Evolutionary conservation across 495 filamentous ascomycete genomes (phyloP).

Genomic region (Clohesyomyces aquaticus): DNA sequence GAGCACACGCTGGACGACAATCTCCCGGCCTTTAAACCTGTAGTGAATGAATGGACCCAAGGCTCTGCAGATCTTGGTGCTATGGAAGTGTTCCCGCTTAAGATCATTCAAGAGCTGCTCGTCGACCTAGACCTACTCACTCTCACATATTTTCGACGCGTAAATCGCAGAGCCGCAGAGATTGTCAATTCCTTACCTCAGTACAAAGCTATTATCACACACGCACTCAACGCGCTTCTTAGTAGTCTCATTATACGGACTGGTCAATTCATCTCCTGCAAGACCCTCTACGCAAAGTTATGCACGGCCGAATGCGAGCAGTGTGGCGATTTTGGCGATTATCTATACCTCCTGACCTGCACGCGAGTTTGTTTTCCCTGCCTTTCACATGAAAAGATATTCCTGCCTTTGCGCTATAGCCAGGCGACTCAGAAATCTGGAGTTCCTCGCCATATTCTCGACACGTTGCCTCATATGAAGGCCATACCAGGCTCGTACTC

Average conservation of each 20-base stretch:
- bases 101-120: neutral
- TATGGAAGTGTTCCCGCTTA: neutral
- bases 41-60: neutral
- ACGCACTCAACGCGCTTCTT: neutral
- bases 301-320: neutral
- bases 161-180: neutral
- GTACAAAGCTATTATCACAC: neutral
- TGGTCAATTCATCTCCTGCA: neutral
- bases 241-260: neutral
- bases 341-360: constrained; percentile 2
- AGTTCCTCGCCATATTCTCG: too few species aligned
- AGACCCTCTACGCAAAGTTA: neutral
- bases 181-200: neutral
- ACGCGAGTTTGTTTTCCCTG: neutral
- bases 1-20: neutral
- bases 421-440: too few species aligned
- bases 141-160: neutral
- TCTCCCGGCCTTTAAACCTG: neutral
- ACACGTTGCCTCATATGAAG: too few species aligned
- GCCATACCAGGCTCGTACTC: too few species aligned
- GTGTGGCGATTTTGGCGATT: neutral
- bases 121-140: neutral
- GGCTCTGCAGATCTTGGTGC: neutral
- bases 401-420: too few species aligned
- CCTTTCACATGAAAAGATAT: too few species aligned